A percentile compares a stretch with the other conserved stretches of the same genome.
phyloP scores from a whole-genome alignment of 2,329 filamentous ascomycete genomes.

The Fusarium sp. region DNA sequence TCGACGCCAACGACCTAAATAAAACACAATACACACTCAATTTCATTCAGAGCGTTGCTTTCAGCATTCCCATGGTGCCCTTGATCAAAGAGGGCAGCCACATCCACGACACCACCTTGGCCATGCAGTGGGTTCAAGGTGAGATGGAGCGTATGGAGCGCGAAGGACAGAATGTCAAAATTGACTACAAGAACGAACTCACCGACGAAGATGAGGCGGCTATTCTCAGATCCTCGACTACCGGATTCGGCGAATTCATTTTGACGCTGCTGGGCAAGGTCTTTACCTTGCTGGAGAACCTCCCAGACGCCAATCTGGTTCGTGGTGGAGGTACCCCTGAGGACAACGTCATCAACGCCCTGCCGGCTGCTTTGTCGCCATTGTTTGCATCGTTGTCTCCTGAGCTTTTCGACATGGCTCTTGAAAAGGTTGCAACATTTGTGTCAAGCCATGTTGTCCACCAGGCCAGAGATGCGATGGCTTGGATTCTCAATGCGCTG shows the following conservation, averaged over 20 bases:
- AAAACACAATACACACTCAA: conserved; percentile 96
- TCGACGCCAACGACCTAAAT: conserved; percentile 96
- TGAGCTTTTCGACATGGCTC: conserved; percentile 89
- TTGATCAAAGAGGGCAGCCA: conserved; percentile 70
- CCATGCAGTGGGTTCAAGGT: conserved; percentile 92
- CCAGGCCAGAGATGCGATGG: conserved; percentile 96
- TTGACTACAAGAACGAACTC: conserved; percentile 86
- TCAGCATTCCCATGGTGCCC: conserved; percentile 93
- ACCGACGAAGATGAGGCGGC: conserved; percentile 87
- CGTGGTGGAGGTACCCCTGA: conserved; percentile 87
- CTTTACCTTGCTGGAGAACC: conserved; percentile 93
- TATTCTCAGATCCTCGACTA: conserved; percentile 93
- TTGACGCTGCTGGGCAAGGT: conserved; percentile 92
- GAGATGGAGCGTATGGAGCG: conserved; percentile 95
- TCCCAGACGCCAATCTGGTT: conserved; percentile 89
- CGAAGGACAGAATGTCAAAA: conserved; percentile 84
- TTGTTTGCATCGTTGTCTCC: conserved; percentile 91
- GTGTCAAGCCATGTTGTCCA: conserved; percentile 95
- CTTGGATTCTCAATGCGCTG: conserved; percentile 95
- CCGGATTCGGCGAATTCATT: conserved; percentile 92
- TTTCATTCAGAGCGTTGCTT: conserved; percentile 95
- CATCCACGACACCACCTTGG: conserved; percentile 79
- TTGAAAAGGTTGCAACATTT: conserved; percentile 93
- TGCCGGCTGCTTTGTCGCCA: conserved; percentile 91
- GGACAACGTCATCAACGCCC: conserved; percentile 95